Base-by-base conservation (phyloP, 2,329 filamentous ascomycete genomes). In the Botrytis deweyae region DNA sequence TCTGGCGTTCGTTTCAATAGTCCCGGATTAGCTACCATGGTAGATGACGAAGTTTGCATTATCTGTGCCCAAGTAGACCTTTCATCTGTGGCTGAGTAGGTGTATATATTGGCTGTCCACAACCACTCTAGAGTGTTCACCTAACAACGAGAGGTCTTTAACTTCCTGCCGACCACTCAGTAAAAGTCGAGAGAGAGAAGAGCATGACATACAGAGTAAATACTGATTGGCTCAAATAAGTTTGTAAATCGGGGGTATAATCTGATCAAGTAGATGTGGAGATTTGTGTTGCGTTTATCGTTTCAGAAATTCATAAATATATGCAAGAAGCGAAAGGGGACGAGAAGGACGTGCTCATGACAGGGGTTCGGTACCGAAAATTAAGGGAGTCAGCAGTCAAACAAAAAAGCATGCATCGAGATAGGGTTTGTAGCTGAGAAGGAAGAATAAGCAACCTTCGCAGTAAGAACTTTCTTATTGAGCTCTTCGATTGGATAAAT, bases 341-440 rank as follows among this genome's bases (percentile, higher is more conserved):
- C 16, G 22, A 38, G 61, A 40, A 63, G 38, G 36, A 42, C 22
- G 25, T 42, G 38, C 40, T 46, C 42, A 29, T 5, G 36, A 65
- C 36, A 65, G 64, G 44, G 64, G 64, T 33, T 66, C 44, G 44
- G 63, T 49, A 66, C 29, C 42, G 63, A 66, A 66, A 29, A 25
- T 38, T 20, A 62, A 40, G 59, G 20, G 58, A 61, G 29, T 33
- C 20, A 61, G 33, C 33, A 36, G 49, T 55, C 49, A 55, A 55
- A n/a, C 49, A 55, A 55, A 55, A 58, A 59, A 33, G 55, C 5
- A 59, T 20, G 7, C 16, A 59, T 33, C 55, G 25, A 61, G 58
- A 61, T 36, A 61, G 16, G 9, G 33, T 61, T 5, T 58, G 29
- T 36, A 61, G 29, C 33, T n/a, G 61, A 40, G 36, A n/a, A 63